phyloP scores from a whole-genome alignment of 768 basidiomycete genomes.

The Xerocomellus chrysenteron region DNA sequence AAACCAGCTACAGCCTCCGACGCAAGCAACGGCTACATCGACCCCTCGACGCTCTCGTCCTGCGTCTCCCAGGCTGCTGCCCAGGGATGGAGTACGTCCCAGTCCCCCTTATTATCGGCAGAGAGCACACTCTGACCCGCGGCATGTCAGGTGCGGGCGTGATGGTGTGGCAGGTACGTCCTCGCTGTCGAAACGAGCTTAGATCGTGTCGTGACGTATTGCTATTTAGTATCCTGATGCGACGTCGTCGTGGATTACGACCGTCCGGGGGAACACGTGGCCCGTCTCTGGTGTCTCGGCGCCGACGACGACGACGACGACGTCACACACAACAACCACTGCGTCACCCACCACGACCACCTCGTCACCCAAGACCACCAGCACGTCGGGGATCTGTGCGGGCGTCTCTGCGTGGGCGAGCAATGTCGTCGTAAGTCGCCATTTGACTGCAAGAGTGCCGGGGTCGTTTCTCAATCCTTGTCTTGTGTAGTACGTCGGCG shows the following conservation, averaged over 20 bases:
- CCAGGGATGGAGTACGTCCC: constrained; percentile 64
- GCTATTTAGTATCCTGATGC: constrained; percentile 37
- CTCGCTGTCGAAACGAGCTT: too few relatives aligned
- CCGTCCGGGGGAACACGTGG: constrained; percentile 40
- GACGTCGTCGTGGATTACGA: constrained; percentile 37
- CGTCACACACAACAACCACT: too few relatives aligned
- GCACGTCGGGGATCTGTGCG: too few relatives aligned
- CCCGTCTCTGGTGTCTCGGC: constrained; percentile 18
- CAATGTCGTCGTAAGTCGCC: too few relatives aligned
- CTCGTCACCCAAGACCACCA: too few relatives aligned
- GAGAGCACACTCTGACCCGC: background rate
- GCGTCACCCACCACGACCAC: too few relatives aligned
- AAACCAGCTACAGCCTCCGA: constrained; percentile 46
- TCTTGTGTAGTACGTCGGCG: too few relatives aligned
- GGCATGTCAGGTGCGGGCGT: constrained; percentile 35
- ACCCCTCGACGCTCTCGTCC: constrained; percentile 49
- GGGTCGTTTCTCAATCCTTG: too few relatives aligned
- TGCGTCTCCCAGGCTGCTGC: constrained; percentile 61
- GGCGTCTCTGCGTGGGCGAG: too few relatives aligned
- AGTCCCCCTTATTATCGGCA: background rate
- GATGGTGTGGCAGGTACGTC: constrained; percentile 43
- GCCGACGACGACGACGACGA: too few relatives aligned
- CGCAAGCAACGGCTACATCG: constrained; percentile 57
- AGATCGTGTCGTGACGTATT: too few relatives aligned
- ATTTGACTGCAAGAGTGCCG: too few relatives aligned